Conservation (phyloP, 306 rosid genomes). For the Ochetophila trinervis region DNA sequence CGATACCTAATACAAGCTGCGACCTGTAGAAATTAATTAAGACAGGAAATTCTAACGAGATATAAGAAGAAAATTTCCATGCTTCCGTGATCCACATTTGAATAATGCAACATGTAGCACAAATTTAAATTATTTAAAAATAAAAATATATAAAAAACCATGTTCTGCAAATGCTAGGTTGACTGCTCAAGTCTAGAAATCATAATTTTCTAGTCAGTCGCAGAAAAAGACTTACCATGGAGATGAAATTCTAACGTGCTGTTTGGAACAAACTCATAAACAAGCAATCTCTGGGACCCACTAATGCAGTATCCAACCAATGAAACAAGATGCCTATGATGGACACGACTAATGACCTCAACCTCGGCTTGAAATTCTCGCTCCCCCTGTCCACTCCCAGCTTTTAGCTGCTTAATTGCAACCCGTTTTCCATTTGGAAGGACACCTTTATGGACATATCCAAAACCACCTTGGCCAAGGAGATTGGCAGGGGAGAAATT, state of each 20-base stretch:
- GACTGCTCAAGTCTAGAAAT: neutral
- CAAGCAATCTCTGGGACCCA: conserved; percentile 49
- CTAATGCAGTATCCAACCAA: conserved; percentile 57
- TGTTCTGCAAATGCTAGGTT: neutral
- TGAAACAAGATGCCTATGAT: conserved; percentile 66
- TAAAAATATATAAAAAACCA: neutral
- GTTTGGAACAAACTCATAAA: conserved; percentile 58
- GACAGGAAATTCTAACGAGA: no score
- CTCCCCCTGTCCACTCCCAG: conserved; percentile 59
- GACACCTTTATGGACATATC: conserved; percentile 63
- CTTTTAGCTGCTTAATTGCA: conserved; percentile 61
- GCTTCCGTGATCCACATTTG: neutral
- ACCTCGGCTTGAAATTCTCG: conserved; percentile 71
- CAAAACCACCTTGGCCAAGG: conserved; percentile 71
- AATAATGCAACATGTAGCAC: neutral
- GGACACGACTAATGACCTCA: conserved; percentile 62
- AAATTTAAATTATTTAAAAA: neutral
- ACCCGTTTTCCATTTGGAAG: conserved; percentile 59
- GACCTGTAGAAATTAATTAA: no score
- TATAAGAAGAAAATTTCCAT: neutral
- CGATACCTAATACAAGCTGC: no score
- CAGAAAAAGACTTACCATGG: conserved; percentile 39
- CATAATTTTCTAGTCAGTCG: neutral
- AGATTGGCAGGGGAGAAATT: conserved; percentile 49
- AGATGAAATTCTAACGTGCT: conserved; percentile 55